A percentile compares a stretch with the other conserved stretches of the same genome.
Evolutionary conservation across 331 rosid species (phyloP).

Genomic region (Quercus tomentella): DNA sequence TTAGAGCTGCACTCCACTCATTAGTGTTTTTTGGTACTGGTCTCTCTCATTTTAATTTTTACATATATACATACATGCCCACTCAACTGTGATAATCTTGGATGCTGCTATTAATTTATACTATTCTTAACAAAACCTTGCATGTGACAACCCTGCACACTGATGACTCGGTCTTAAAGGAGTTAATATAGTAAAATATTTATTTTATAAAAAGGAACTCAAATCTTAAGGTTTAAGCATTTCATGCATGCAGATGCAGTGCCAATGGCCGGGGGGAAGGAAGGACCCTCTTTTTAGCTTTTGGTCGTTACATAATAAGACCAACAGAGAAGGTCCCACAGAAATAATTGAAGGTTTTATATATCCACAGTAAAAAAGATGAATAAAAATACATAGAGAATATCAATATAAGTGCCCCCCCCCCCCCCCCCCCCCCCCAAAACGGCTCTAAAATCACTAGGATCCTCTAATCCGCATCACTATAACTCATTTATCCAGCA

Average conservation of each 20-base stretch:
- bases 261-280: not conserved
- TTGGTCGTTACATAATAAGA: not conserved
- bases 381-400: not conserved
- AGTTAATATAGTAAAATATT: not conserved
- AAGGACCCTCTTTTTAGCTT: not conserved
- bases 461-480: no score
- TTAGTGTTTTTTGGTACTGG: not conserved
- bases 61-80: not conserved
- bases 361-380: not conserved
- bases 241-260: not conserved
- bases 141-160: constrained; percentile 35
- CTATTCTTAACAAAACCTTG: constrained; percentile 9
- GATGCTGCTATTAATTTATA: constrained; percentile 1
- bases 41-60: not conserved
- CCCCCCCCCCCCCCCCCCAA: no score
- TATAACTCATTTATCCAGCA: no score
- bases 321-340: not conserved
- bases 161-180: constrained; percentile 8
- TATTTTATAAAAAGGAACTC: not conserved
- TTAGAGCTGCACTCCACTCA: constrained; percentile 8
- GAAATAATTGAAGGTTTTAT: not conserved
- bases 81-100: not conserved
- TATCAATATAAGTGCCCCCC: not conserved
- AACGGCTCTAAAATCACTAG: no score
- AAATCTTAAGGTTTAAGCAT: constrained; percentile 32